Conservation (phyloP, 2,329 filamentous ascomycete genomes). For the Fusarium transvaalense region DNA sequence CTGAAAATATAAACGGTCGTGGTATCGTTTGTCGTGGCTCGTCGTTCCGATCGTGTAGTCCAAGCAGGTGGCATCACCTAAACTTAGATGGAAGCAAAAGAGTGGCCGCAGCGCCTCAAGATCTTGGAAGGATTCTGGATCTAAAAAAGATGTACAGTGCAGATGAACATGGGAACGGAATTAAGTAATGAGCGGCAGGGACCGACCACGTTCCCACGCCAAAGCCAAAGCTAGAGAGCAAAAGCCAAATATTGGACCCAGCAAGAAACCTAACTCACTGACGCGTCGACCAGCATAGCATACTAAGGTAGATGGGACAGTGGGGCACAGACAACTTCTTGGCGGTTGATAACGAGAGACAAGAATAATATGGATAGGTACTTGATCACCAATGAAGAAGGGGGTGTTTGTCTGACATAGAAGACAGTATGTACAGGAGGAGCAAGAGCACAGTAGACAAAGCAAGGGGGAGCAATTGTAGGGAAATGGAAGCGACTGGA, state of each 20-base stretch:
- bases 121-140: constrained; percentile 33
- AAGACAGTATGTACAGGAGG: not conserved
- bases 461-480: constrained; percentile 9
- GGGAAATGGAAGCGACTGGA: too few relatives aligned
- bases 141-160: constrained; percentile 25
- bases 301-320: constrained; percentile 38
- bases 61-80: constrained; percentile 17
- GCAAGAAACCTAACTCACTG: constrained; percentile 38
- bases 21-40: constrained; percentile 37
- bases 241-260: constrained; percentile 30
- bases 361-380: constrained; percentile 7
- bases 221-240: constrained; percentile 13
- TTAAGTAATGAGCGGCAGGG: constrained; percentile 49
- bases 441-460: constrained; percentile 5
- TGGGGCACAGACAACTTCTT: constrained; percentile 37
- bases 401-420: constrained; percentile 2
- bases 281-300: constrained; percentile 44
- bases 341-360: constrained; percentile 28
- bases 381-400: constrained; percentile 17
- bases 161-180: constrained; percentile 29
- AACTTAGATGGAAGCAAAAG: constrained; percentile 8
- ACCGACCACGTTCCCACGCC: constrained; percentile 47
- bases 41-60: constrained; percentile 30
- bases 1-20: constrained; percentile 28
- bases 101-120: constrained; percentile 3